Conservation (phyloP, 257 asterid species). For the Thymus quinquecostatus region DNA sequence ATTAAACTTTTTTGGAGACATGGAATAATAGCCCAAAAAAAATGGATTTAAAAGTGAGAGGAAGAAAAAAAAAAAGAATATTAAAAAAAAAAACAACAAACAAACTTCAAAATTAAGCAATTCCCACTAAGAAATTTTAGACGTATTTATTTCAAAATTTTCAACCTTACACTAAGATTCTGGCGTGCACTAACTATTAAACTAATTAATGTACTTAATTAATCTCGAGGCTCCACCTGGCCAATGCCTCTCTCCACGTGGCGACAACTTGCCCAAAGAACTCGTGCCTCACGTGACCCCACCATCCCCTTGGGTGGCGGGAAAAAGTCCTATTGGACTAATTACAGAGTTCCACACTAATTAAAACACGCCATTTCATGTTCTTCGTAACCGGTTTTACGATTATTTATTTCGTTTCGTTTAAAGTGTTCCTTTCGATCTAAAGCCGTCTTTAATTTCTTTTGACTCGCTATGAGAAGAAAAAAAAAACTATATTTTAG, state of each 20-base stretch:
- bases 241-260: conserved; percentile 58
- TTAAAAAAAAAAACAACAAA: conserved; percentile 18
- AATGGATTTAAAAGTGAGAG: conserved; percentile 21
- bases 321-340: conserved; percentile 34
- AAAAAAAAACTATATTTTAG: too few relatives aligned
- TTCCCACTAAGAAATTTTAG: conserved; percentile 32
- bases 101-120: conserved; percentile 65
- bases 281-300: conserved; percentile 57
- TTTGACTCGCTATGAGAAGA: too few relatives aligned
- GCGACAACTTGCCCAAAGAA: conserved; percentile 51
- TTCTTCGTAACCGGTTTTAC: too few relatives aligned
- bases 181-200: conserved; percentile 63
- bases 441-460: too few relatives aligned
- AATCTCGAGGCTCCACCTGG: conserved; percentile 55
- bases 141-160: neutral
- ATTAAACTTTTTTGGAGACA: conserved; percentile 29
- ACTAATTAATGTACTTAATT: conserved; percentile 20
- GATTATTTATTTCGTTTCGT: too few relatives aligned
- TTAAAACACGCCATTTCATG: neutral
- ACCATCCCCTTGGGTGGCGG: conserved; percentile 49
- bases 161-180: conserved; percentile 51
- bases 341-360: conserved; percentile 28
- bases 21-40: conserved; percentile 20
- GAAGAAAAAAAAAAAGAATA: neutral
- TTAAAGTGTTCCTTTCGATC: too few relatives aligned